Percentiles rank a stretch among this genome's conserved stretches.
phyloP scores from a whole-genome alignment of 164 flowering plant genomes.

The Liquidambar formosana region DNA sequence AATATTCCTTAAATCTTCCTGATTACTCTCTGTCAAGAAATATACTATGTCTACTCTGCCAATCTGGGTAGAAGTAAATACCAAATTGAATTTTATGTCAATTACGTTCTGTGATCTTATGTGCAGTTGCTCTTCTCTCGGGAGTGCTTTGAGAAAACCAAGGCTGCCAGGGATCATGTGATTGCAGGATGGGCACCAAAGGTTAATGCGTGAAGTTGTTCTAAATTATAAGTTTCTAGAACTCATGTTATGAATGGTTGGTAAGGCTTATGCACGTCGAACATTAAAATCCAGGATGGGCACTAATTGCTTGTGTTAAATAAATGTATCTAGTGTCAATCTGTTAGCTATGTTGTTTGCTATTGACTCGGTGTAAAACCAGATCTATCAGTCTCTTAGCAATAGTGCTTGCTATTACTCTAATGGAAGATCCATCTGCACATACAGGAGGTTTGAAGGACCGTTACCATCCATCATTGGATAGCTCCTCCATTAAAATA shows the following conservation, averaged over 20 bases:
- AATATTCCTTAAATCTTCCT: too few relatives aligned
- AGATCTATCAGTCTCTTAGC: too few relatives aligned
- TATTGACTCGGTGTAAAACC: too few relatives aligned
- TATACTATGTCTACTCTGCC: neutral
- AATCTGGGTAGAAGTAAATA: neutral
- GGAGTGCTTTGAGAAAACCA: slow-evolving; percentile 65
- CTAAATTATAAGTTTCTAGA: neutral
- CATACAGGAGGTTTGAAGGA: too few relatives aligned
- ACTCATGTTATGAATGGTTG: slow-evolving; percentile 5
- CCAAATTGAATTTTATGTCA: too few relatives aligned
- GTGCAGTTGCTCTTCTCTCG: slow-evolving; percentile 57
- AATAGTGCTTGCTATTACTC: neutral
- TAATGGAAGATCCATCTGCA: too few relatives aligned
- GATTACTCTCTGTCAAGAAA: too few relatives aligned
- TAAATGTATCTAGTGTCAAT: neutral
- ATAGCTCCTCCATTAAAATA: too few relatives aligned
- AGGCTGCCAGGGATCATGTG: slow-evolving; percentile 52
- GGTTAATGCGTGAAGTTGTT: slow-evolving; percentile 45
- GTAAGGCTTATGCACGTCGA: neutral
- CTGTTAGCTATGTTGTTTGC: neutral
- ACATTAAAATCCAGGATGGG: neutral
- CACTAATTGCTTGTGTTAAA: neutral
- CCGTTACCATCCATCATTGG: too few relatives aligned
- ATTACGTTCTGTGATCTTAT: neutral
- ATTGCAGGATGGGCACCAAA: slow-evolving; percentile 78